Evolutionary conservation across 306 rosid genomes (phyloP).

Genomic region (Cucurbita moschata): DNA sequence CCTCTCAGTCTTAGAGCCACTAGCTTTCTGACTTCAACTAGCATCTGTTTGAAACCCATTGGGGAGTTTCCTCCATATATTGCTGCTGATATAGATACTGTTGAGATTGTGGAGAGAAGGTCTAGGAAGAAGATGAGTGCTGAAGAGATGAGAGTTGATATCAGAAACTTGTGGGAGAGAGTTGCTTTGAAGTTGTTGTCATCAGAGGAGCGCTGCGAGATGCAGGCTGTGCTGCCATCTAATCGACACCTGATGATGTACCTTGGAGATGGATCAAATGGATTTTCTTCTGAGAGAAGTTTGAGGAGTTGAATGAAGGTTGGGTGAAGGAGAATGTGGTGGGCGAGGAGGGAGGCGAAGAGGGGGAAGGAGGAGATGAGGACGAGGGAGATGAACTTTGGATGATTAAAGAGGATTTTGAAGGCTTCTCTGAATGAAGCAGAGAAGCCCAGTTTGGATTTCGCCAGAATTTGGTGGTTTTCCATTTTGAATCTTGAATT

Average conservation of each 20-base stretch:
- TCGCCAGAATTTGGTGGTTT: conserved; percentile 14
- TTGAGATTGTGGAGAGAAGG: conserved; percentile 13
- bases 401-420: conserved; percentile 12
- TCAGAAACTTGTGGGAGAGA: neutral
- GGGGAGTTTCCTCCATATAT: conserved; percentile 9
- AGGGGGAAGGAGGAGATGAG: conserved; percentile 33
- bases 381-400: conserved; percentile 39
- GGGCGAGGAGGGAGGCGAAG: conserved; percentile 29
- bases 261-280: neutral
- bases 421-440: conserved; percentile 30
- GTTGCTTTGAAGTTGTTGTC: neutral
- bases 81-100: conserved; percentile 22
- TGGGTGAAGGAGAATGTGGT: conserved; percentile 21
- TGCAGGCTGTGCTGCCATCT: neutral
- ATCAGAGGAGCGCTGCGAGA: neutral
- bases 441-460: conserved; percentile 18
- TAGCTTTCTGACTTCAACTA: conserved; percentile 14
- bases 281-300: neutral
- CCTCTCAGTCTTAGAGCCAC: conserved; percentile 14
- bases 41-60: conserved; percentile 21
- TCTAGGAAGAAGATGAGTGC: conserved; percentile 25
- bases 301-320: conserved; percentile 13
- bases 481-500: conserved; percentile 9
- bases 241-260: neutral
- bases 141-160: neutral